These are phyloP conservation scores for Aspergillus novoparasiticus DNA, from an alignment of 2,329 filamentous ascomycete species.

Conservation along the genomic window DNA sequence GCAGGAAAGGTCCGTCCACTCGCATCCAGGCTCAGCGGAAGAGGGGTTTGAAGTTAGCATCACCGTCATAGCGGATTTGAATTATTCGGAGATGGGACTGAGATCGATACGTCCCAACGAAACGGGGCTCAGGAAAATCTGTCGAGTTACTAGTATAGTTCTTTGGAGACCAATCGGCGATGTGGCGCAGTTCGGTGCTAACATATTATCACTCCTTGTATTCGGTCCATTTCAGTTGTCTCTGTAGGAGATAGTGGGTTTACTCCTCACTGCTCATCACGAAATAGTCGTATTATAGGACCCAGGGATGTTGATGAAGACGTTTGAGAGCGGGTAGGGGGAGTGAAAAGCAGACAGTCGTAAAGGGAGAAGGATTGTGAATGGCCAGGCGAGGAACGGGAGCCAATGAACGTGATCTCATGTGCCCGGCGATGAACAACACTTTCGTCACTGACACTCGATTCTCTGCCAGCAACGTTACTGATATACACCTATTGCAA, in stretches of 20 bases:
- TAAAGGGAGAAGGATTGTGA: not conserved
- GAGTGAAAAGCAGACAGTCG: not conserved
- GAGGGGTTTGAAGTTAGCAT: constrained; percentile 3
- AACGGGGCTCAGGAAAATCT: not conserved
- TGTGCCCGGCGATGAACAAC: not conserved
- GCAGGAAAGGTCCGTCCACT: constrained; percentile 7
- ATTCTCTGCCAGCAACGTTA: not conserved
- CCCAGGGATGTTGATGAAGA: not conserved
- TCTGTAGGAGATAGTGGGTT: not conserved
- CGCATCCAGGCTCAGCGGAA: not conserved
- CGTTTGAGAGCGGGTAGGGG: not conserved
- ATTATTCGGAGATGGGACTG: not conserved
- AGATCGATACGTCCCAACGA: not conserved
- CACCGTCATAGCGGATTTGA: not conserved
- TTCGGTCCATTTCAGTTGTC: not conserved
- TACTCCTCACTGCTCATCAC: not conserved
- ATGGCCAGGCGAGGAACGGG: not conserved
- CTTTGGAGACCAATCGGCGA: constrained; percentile 1
- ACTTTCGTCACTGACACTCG: not conserved
- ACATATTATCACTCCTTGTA: not conserved
- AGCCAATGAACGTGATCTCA: constrained; percentile 2
- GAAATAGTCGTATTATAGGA: not conserved
- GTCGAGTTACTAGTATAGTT: not conserved
- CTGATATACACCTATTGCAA: not conserved
- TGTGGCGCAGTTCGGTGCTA: constrained; percentile 1